Evolutionary conservation across 768 basidiomycete genomes (phyloP), one percentile per base, ranked within the genome.

Genomic region (Mycena rebaudengoi): DNA sequence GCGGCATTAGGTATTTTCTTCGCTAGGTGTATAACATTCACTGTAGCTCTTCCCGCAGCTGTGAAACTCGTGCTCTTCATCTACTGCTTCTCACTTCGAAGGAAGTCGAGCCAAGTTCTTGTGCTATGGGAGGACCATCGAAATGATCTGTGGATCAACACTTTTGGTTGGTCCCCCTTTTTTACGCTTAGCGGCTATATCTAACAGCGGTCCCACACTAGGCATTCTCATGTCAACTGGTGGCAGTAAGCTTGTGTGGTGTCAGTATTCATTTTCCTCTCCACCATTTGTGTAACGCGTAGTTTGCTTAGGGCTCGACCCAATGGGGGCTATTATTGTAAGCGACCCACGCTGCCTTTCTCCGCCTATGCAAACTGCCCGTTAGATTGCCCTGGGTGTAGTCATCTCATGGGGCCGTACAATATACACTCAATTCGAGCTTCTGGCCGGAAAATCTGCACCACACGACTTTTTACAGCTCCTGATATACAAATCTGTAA

Each of bases 41-140:
- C 56, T 45, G 41, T 56, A 54, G 61, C 64, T 56, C 21, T 48
- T 18, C 32, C 53, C 48, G 54, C 63, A 95, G 94, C 85, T 50
- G 88, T 93, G 65, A 99, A 99, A 77, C 83, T 95, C 45, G 43
- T 89, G 0, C 85, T 99, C 41, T 99, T 99, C 79, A 35, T 95
- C 5, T 98, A 95, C 77, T 96, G 96, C 75, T 87, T 80, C 70
- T 84, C 92, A 4, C 83, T 97, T 44, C 88, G 94, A 28, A 85
- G 83, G 30, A 87, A 86, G 66, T 95, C 92, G 7, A 96, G 93
- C 70, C 98, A 99, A 77, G 97, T 99, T 3, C 86, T 87, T 45
- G 88, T 98, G n/a, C 85, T 98, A 28, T 98, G 95, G 95, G 94
- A 98, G 75, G 97, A 99, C 73, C 96, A 98, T 67, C 83, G 96